Evolutionary conservation across 768 basidiomycete genomes (phyloP).

Genomic region (Mrakia frigida): DNA sequence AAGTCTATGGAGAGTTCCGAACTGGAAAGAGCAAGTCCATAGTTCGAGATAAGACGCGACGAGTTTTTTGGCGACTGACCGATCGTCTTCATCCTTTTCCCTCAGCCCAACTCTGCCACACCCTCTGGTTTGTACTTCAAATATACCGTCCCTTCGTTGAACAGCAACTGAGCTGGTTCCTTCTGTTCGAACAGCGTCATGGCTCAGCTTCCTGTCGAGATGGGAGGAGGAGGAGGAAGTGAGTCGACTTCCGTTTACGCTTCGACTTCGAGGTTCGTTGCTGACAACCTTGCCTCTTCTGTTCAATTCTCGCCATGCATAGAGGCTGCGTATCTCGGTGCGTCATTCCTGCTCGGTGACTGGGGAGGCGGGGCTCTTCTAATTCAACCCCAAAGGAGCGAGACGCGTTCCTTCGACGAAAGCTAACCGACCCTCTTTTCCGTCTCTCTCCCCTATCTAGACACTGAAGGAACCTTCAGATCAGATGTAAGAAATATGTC

Average conservation of each 20-base stretch:
- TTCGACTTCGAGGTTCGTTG: not conserved
- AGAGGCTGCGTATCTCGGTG: conserved; percentile 31
- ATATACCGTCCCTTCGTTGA: not conserved
- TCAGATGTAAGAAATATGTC: not conserved
- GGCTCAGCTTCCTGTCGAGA: conserved; percentile 32
- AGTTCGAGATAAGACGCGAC: not conserved
- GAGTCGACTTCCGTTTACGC: not conserved
- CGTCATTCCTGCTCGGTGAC: too few species aligned
- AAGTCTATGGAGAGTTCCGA: conserved; percentile 31
- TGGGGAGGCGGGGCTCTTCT: too few species aligned
- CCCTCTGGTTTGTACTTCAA: conserved; percentile 7
- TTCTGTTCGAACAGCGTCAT: conserved; percentile 9
- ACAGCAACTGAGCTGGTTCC: too few species aligned
- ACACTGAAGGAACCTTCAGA: conserved; percentile 32
- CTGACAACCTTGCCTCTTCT: not conserved
- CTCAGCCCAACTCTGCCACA: conserved; percentile 26
- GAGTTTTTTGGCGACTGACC: conserved; percentile 8
- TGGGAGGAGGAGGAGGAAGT: conserved; percentile 33
- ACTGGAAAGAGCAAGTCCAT: conserved; percentile 29
- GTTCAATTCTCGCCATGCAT: not conserved
- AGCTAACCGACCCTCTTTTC: not conserved
- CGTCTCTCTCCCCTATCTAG: not conserved
- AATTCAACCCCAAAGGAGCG: too few species aligned
- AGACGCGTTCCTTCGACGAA: too few species aligned
- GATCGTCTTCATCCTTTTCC: not conserved